Evolutionary conservation across 345 rosid species (phyloP).

Genomic region (Erodium maritimum): DNA sequence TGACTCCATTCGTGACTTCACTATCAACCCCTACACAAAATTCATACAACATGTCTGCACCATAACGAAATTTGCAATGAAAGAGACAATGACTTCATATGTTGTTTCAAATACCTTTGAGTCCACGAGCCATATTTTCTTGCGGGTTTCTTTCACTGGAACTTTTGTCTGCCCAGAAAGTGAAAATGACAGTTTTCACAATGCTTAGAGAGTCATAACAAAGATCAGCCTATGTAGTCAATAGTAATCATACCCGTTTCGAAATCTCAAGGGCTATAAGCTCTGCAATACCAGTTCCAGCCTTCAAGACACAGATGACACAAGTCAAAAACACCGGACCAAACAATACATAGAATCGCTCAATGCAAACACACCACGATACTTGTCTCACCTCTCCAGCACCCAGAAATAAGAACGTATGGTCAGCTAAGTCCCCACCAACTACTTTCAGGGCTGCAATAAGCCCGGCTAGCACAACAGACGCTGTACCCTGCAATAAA

Average conservation of each 20-base stretch:
- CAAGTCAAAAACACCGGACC: background rate
- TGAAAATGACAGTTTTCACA: conserved; percentile 11
- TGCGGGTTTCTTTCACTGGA: conserved; percentile 64
- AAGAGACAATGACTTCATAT: background rate
- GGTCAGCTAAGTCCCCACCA: conserved; percentile 65
- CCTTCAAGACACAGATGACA: conserved; percentile 32
- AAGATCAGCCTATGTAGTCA: background rate
- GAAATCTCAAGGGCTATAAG: conserved; percentile 88
- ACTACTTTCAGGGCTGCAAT: conserved; percentile 57
- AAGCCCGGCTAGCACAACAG: conserved; percentile 87
- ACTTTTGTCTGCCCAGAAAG: conserved; percentile 35
- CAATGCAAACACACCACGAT: too few species aligned
- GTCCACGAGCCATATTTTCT: conserved; percentile 96
- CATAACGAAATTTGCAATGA: too few species aligned
- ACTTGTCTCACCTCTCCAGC: conserved; percentile 75
- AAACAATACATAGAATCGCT: too few species aligned
- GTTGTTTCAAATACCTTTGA: conserved; percentile 49
- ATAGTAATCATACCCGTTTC: conserved; percentile 24
- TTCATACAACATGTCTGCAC: too few species aligned
- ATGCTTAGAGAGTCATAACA: conserved; percentile 6
- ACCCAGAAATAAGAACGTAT: conserved; percentile 77
- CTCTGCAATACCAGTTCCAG: conserved; percentile 97
- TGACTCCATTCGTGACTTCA: conserved; percentile 54
- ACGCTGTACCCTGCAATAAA: conserved; percentile 73
- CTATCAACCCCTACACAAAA: conserved; percentile 63